phyloP scores from a whole-genome alignment of 2,329 filamentous ascomycete genomes.

The Magnaporthiopsis rhizophila region DNA sequence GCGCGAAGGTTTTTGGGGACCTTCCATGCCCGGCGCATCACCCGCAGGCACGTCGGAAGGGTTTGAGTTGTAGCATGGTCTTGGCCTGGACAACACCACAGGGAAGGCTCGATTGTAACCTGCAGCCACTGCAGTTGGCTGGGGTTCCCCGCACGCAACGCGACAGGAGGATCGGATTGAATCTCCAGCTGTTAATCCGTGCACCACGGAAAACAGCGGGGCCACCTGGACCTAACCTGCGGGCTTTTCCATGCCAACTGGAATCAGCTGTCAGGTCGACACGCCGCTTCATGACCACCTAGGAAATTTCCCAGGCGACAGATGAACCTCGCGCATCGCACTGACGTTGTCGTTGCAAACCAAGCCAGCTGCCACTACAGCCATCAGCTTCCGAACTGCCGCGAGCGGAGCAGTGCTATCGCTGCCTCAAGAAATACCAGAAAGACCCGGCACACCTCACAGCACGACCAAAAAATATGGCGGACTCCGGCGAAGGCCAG shows the following conservation, averaged over 20 bases:
- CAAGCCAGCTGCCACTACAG: neutral
- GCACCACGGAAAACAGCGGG: neutral
- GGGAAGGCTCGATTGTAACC: neutral
- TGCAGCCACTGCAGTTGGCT: neutral
- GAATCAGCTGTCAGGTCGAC: neutral
- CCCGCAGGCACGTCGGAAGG: neutral
- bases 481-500: slow-evolving; percentile 61
- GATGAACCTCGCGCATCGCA: neutral
- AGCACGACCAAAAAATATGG: slow-evolving; percentile 46
- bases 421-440: neutral
- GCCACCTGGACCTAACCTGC: too few relatives aligned
- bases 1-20: neutral
- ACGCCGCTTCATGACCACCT: too few relatives aligned
- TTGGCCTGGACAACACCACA: neutral
- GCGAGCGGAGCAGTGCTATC: neutral
- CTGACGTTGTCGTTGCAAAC: neutral
- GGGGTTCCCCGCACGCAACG: neutral
- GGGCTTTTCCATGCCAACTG: neutral
- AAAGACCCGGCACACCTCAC: neutral
- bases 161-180: neutral
- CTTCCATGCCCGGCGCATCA: neutral
- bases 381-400: neutral
- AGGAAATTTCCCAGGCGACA: neutral
- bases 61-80: neutral
- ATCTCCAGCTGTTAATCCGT: neutral